These are phyloP conservation scores for Pichia nakasei DNA, from an alignment of 805 yeast genomes.

Conservation along the genomic window DNA sequence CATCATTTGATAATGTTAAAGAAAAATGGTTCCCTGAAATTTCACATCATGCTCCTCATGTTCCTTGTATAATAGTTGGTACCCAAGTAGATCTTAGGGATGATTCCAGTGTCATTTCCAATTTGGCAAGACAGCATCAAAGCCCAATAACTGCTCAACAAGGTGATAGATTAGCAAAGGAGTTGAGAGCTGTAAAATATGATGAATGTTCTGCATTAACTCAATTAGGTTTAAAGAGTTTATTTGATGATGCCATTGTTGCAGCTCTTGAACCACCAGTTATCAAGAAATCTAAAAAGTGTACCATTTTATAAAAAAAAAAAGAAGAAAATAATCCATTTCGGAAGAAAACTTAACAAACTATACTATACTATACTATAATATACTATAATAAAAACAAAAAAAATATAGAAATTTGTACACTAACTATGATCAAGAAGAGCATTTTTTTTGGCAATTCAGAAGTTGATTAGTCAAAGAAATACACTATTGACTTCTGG, in stretches of 20 bases:
- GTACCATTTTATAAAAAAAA: conserved; percentile 58
- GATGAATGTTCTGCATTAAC: conserved; percentile 97
- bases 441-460: too few species aligned
- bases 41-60: conserved; percentile 91
- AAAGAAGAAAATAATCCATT: too few species aligned
- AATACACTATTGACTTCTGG: too few species aligned
- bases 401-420: too few species aligned
- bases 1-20: conserved; percentile 93
- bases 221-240: conserved; percentile 93
- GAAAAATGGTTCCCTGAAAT: conserved; percentile 99
- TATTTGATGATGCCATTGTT: conserved; percentile 97
- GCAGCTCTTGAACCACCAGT: conserved; percentile 98
- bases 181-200: conserved; percentile 89
- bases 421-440: too few species aligned
- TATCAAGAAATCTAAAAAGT: conserved; percentile 69
- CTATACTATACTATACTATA: too few species aligned
- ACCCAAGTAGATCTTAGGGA: conserved; percentile 93
- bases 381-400: too few species aligned
- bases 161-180: conserved; percentile 91
- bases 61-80: conserved; percentile 93
- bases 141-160: conserved; percentile 76
- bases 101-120: conserved; percentile 83
- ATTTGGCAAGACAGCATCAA: conserved; percentile 83
- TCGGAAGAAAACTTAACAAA: too few species aligned
- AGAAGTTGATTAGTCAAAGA: too few species aligned